A percentile compares a stretch with the other conserved stretches of the same genome.
These are phyloP conservation scores for Gnomoniopsis sp. DNA, from an alignment of 2,329 filamentous ascomycete species.

Conservation along the genomic window DNA sequence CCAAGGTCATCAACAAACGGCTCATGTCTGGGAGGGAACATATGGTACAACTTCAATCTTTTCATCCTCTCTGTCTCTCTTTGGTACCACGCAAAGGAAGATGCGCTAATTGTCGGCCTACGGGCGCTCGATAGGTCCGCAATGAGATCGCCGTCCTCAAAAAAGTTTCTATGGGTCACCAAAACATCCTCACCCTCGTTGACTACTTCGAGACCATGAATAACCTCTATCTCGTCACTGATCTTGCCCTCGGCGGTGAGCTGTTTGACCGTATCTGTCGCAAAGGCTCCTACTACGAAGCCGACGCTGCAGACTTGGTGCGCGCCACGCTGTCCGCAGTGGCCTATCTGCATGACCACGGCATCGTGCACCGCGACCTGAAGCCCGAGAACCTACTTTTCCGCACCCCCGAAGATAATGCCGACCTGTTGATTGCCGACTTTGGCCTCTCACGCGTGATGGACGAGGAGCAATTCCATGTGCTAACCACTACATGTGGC, in stretches of 20 bases:
- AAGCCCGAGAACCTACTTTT: conserved; percentile 98
- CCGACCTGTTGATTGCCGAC: conserved; percentile 93
- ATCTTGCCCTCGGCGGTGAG: conserved; percentile 92
- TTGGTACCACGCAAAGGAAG: neutral
- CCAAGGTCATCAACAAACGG: conserved; percentile 98
- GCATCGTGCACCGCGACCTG: conserved; percentile 95
- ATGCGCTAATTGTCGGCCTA: neutral
- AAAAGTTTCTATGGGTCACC: conserved; percentile 97
- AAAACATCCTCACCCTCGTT: conserved; percentile 95
- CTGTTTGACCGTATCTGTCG: conserved; percentile 98
- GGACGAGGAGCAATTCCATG: conserved; percentile 98
- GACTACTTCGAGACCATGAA: conserved; percentile 99
- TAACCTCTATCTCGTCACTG: conserved; percentile 96
- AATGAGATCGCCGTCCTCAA: conserved; percentile 98
- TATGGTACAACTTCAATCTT: conserved; percentile 67
- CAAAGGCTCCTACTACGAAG: conserved; percentile 98
- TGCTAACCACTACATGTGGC: conserved; percentile 94
- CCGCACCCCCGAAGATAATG: conserved; percentile 95
- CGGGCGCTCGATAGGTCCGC: conserved; percentile 51
- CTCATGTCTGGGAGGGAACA: conserved; percentile 97
- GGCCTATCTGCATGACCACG: conserved; percentile 96
- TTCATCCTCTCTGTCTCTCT: neutral
- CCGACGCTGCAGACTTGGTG: conserved; percentile 91
- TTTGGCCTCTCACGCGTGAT: conserved; percentile 96
- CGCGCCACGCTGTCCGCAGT: conserved; percentile 95